Conservation (phyloP, 768 basidiomycete genomes). For the Coprinopsis cinerea region DNA sequence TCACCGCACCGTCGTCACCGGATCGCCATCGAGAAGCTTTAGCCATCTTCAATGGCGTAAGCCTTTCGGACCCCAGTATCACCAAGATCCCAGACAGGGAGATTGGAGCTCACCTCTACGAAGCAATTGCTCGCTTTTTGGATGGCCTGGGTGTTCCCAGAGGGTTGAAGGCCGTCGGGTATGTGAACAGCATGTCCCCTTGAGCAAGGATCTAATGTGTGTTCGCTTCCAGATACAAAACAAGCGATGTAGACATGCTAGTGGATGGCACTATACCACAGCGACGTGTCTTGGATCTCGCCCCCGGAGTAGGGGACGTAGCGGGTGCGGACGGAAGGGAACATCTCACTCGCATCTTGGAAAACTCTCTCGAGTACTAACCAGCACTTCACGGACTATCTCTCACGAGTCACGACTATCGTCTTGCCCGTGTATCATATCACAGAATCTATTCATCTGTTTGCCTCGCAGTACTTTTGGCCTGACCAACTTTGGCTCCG, state of each 20-base stretch:
- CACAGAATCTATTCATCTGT: no score
- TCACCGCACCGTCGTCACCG: constrained; percentile 91
- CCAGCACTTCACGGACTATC: not conserved
- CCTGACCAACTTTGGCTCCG: no score
- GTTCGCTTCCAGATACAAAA: constrained; percentile 43
- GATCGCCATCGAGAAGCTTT: constrained; percentile 86
- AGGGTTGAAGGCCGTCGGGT: constrained; percentile 77
- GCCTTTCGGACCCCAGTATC: constrained; percentile 63
- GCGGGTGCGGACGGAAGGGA: constrained; percentile 78
- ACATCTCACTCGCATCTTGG: constrained; percentile 77
- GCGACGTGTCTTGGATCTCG: constrained; percentile 85
- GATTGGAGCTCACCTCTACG: constrained; percentile 72
- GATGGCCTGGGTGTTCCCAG: constrained; percentile 81
- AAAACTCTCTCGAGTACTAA: constrained; percentile 71
- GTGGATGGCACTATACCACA: constrained; percentile 94
- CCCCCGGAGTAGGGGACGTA: constrained; percentile 83
- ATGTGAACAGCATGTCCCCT: constrained; percentile 2
- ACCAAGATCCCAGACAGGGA: constrained; percentile 71
- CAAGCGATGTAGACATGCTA: constrained; percentile 60
- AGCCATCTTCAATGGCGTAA: constrained; percentile 71
- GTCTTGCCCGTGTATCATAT: no score
- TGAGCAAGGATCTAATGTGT: not conserved
- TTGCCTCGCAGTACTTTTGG: no score
- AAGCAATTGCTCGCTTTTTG: constrained; percentile 85
- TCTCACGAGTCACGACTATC: not conserved